Percentiles rank a stretch among this genome's conserved stretches.
Evolutionary conservation across 164 flowering plant species (phyloP).

Genomic region (Chloranthus sessilifolius): DNA sequence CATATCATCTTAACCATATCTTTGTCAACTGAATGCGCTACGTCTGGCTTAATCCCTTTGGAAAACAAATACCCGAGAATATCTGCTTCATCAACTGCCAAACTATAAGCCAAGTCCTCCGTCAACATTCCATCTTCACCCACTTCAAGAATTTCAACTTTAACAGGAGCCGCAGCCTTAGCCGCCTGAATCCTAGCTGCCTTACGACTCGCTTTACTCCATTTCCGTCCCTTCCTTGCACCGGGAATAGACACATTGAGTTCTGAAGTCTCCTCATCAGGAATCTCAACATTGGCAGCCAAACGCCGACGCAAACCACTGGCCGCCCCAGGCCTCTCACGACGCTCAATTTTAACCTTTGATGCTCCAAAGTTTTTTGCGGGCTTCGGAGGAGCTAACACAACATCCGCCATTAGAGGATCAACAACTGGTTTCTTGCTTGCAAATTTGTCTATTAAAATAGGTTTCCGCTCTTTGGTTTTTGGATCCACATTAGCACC

Average conservation of each 20-base stretch:
- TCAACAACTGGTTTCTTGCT: slow-evolving; percentile 67
- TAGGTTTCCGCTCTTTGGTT: slow-evolving; percentile 62
- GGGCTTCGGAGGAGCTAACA: slow-evolving; percentile 61
- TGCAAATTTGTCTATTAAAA: slow-evolving; percentile 83
- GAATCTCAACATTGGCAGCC: slow-evolving; percentile 30
- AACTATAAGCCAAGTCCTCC: slow-evolving; percentile 74
- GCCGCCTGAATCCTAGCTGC: slow-evolving; percentile 84
- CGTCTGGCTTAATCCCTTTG: slow-evolving; percentile 77
- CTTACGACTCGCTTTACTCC: slow-evolving; percentile 86
- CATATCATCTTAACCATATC: slow-evolving; percentile 90
- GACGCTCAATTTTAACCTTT: slow-evolving; percentile 57
- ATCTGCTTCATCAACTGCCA: slow-evolving; percentile 79
- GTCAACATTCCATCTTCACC: slow-evolving; percentile 77
- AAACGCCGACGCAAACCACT: slow-evolving; percentile 52
- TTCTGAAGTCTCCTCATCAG: slow-evolving; percentile 61
- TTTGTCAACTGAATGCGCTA: slow-evolving; percentile 63
- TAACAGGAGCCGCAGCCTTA: slow-evolving; percentile 80
- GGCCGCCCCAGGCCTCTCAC: slow-evolving; percentile 45
- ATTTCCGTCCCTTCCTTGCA: slow-evolving; percentile 79
- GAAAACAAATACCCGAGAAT: slow-evolving; percentile 70
- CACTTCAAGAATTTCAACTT: slow-evolving; percentile 86
- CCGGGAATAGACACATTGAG: slow-evolving; percentile 60
- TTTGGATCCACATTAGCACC: slow-evolving; percentile 18
- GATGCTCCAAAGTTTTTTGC: slow-evolving; percentile 40
- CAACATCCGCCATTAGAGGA: slow-evolving; percentile 56